Percentiles rank a stretch among this genome's conserved stretches.
These are phyloP conservation scores for Acanthamoeba healyi DNA, from an alignment of 208 protist genomes.

Conservation along the genomic window DNA sequence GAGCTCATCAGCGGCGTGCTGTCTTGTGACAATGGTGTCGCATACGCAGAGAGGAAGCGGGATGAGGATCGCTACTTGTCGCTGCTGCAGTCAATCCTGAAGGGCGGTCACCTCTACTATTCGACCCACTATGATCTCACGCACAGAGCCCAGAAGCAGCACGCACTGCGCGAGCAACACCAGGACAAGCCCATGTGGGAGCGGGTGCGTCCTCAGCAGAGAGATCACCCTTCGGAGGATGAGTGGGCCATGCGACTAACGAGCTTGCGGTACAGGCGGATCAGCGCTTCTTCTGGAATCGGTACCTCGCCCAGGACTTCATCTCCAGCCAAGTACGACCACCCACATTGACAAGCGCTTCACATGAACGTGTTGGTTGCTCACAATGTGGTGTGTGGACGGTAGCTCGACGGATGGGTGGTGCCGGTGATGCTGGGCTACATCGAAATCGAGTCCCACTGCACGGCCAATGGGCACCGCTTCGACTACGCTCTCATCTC, in stretches of 20 bases:
- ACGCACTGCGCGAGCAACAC: constrained; percentile 6
- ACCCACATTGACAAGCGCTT: too few species aligned
- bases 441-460: constrained; percentile 28
- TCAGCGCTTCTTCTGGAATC: constrained; percentile 80
- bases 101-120: constrained; percentile 38
- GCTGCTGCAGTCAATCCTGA: constrained; percentile 10
- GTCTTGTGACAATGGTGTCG: too few species aligned
- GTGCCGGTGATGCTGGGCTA: constrained; percentile 81
- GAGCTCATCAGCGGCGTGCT: too few species aligned
- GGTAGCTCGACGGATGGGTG: constrained; percentile 36
- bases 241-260: too few species aligned
- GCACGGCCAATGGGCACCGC: constrained; percentile 60
- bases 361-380: too few species aligned
- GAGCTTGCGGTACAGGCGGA: too few species aligned
- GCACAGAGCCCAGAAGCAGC: constrained; percentile 29
- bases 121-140: constrained; percentile 51
- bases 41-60: not conserved
- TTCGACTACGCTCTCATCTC: constrained; percentile 81
- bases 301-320: constrained; percentile 71
- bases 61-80: constrained; percentile 54
- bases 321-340: constrained; percentile 71
- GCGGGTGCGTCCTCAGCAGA: not conserved
- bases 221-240: too few species aligned
- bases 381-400: too few species aligned
- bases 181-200: constrained; percentile 63